Evolutionary conservation across 139 green algal genomes (phyloP), one percentile per base, ranked within the genome.

Genomic region (Volvox reticuliferus): DNA sequence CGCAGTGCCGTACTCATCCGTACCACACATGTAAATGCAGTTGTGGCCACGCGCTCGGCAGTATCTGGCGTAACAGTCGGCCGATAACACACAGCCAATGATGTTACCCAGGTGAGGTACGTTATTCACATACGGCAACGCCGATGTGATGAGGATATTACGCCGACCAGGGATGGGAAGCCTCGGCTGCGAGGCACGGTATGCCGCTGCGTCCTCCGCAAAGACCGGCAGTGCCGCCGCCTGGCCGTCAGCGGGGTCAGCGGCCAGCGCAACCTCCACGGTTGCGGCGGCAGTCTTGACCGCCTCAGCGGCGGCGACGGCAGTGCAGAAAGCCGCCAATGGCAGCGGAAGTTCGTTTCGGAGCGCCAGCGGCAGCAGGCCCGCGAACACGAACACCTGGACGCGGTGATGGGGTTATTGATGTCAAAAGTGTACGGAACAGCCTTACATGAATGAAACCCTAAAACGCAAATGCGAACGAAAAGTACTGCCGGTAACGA

Each of bases 41-140:
- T 99, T 99, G 96, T 99, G 97, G 28, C 97, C 97, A 0, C 98
- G 93, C 14, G 94, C 87, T 26, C 98, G 95, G 90, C 96, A 98
- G 94, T 96, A 99, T n/a, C 98, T 94, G 3, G 98, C 97, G 89
- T 99, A 99, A 83, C 96, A 96, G 90, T 99, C 98, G 0, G 98
- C 98, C 33, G 93, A 97, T n/a, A 99, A 94, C 71, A 99, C 98
- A 55, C 86, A 90, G 85, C 84, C 98, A 71, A 99, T 99, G 94
- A 99, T 99, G 96, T 99, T 99, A 80, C 98, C 98, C 78, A 99
- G 95, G 91, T 99, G 98, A 0, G 98, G 98, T 83, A 99, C 98
- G 92, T 99, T 99, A 95, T 99, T 99, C n/a, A 99, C 98, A 89
- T 99, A 99, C 0, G 98, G 98, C 91, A 99, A 95, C 12, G 98